Conservation (phyloP, 202 grass and related monocot genomes). For the Setaria viridis region DNA sequence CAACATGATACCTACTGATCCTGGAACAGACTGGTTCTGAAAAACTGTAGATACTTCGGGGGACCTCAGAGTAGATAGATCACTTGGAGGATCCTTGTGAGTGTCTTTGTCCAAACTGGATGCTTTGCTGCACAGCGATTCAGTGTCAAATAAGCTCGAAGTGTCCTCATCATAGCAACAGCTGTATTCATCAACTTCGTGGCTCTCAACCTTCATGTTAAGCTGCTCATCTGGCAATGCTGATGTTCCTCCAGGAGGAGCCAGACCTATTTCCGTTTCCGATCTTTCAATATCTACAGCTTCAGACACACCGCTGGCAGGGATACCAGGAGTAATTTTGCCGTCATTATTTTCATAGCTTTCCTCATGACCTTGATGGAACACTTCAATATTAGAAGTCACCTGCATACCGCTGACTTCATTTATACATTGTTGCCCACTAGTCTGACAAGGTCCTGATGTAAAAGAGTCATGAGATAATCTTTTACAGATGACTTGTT, state of each 20-base stretch:
- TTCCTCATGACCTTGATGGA: background rate
- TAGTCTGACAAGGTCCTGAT: constrained; percentile 10
- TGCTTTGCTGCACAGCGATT: background rate
- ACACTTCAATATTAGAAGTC: background rate
- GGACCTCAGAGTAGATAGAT: constrained; percentile 4
- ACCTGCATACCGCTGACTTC: background rate
- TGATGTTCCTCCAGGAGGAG: constrained; percentile 1
- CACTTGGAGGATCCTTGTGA: background rate
- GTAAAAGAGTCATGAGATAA: background rate
- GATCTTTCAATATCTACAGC: background rate
- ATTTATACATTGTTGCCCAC: background rate
- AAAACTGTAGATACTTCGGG: background rate
- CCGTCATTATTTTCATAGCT: background rate
- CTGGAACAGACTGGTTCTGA: background rate
- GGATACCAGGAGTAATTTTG: background rate
- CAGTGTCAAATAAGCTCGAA: too few species aligned
- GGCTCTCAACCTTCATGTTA: background rate
- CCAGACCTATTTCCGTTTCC: background rate
- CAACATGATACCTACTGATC: constrained; percentile 17
- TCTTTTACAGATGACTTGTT: background rate
- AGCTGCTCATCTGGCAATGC: constrained; percentile 13
- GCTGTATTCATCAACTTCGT: background rate
- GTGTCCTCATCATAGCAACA: background rate
- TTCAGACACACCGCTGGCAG: background rate
- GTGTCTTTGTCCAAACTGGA: background rate